Evolutionary conservation across 352 stramenopile genomes (phyloP).

Genomic region (Globisporangium spinosum): DNA sequence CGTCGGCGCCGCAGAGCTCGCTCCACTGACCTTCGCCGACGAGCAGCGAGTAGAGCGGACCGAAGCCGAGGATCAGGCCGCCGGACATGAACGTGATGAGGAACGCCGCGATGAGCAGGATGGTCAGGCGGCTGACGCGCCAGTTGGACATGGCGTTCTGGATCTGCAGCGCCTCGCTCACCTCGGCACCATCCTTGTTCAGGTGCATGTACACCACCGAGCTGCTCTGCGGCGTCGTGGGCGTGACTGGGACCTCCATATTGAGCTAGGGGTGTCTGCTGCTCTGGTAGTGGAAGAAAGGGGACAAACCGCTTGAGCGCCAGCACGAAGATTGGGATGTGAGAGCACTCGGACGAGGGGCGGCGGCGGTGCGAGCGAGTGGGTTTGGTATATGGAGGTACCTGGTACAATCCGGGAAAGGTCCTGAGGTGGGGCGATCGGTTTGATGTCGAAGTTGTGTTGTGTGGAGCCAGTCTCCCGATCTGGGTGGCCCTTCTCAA

Average conservation of each 20-base stretch:
- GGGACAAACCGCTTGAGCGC: not conserved
- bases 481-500: not conserved
- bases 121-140: constrained; percentile 19
- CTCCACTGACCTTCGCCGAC: constrained; percentile 41
- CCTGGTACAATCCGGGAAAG: too few relatives aligned
- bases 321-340: constrained; percentile 4
- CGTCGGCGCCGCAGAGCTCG: constrained; percentile 30
- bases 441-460: constrained; percentile 3
- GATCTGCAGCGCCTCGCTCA: constrained; percentile 6
- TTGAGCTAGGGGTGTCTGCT: too few relatives aligned
- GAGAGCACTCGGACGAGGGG: not conserved
- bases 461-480: not conserved
- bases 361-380: too few relatives aligned
- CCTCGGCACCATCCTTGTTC: not conserved
- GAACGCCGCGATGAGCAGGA: constrained; percentile 24
- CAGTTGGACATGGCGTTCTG: constrained; percentile 33
- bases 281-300: not conserved
- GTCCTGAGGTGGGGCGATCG: not conserved
- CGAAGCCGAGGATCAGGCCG: constrained; percentile 47
- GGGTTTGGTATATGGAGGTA: not conserved
- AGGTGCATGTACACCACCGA: not conserved
- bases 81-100: constrained; percentile 36
- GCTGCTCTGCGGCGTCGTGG: not conserved
- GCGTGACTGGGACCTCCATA: constrained; percentile 1
- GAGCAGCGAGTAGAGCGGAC: constrained; percentile 46